Base-by-base conservation (phyloP, 148 eudicot genomes). In the Diospyros kaki region DNA sequence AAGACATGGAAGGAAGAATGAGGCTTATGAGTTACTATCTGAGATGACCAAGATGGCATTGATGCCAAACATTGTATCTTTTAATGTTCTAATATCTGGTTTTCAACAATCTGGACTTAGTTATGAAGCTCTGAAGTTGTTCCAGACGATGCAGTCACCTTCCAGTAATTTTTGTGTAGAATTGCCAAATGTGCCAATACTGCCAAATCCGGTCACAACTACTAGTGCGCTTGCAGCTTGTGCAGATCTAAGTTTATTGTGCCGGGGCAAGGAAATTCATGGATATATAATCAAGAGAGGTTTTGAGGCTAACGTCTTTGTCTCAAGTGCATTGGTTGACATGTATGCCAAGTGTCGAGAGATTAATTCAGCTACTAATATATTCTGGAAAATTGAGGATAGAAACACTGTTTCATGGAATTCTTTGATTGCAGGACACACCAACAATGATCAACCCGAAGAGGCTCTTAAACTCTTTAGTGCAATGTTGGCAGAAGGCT, bases 171-270 rank as follows among this genome's bases (percentile, higher is more conserved):
- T 79, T 68, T 39, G 15, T 55, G 64, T 80, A 58, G 59, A 53
- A 61, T 45, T 72, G 48, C 71, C 71, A 48, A 46, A 68, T 70
- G 74, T 63, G 38, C 60, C 73, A 4, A 45, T 81, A 66, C 61
- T 43, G 73, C 82, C 82, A 66, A 81, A 83, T 80, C 68, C 80
- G 12, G 73, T 89, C 61, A 75, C 87, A 43, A 76, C 80, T 58
- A 73, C 84, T 41, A 52, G 88, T 81, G 82, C 87, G 61, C 84
- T 89, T 77, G 89, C 88, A 41, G 85, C 89, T 40, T 84, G 89
- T 75, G 85, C 88, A 65, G 84, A 83, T 76, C 71, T 86, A 72
- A 77, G 66, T 64, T 76, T 75, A 68, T 40, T 64, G 77, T 61
- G 73, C 40, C 75, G 64, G 68, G 89, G 89, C 54, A 86, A 83